A percentile compares a stretch with the other conserved stretches of the same genome.
These are phyloP conservation scores for Suhomyces taliae DNA, from an alignment of 1,139 yeast genomes.

Conservation along the genomic window DNA sequence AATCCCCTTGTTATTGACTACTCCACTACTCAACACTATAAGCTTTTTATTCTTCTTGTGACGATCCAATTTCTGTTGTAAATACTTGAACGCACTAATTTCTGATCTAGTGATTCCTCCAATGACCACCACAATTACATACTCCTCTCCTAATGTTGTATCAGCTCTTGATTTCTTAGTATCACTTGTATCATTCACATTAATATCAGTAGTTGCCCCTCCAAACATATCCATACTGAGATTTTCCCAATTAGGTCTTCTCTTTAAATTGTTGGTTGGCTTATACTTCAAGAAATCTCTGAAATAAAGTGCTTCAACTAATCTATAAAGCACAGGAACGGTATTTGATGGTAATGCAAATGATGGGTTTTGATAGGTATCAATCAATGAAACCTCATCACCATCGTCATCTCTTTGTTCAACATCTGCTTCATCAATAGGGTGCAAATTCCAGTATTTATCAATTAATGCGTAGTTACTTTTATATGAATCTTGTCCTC, in stretches of 20 bases:
- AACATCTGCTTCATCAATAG: conserved; percentile 22
- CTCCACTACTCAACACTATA: conserved; percentile 55
- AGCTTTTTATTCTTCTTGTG: conserved; percentile 42
- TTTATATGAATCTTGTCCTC: conserved; percentile 31
- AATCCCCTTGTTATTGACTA: conserved; percentile 28
- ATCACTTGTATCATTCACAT: conserved; percentile 34
- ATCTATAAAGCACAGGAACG: conserved; percentile 49
- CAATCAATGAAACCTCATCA: conserved; percentile 14
- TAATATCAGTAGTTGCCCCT: conserved; percentile 38
- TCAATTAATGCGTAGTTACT: conserved; percentile 41
- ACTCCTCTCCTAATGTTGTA: conserved; percentile 23
- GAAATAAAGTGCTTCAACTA: conserved; percentile 52
- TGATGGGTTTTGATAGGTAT: conserved; percentile 44
- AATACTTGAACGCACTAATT: conserved; percentile 59
- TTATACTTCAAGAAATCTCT: conserved; percentile 47
- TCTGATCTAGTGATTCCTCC: conserved; percentile 87
- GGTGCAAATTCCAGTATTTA: conserved; percentile 50
- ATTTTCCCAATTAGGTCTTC: conserved; percentile 48
- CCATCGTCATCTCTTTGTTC: conserved; percentile 7
- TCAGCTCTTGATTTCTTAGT: conserved; percentile 14
- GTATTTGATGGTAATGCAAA: conserved; percentile 54
- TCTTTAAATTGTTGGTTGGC: conserved; percentile 40
- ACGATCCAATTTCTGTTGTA: conserved; percentile 41
- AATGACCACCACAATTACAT: conserved; percentile 52
- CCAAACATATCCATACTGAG: conserved; percentile 40